These are phyloP conservation scores for Colletotrichum sp. DNA, from an alignment of 2,329 filamentous ascomycete species.

Conservation along the genomic window DNA sequence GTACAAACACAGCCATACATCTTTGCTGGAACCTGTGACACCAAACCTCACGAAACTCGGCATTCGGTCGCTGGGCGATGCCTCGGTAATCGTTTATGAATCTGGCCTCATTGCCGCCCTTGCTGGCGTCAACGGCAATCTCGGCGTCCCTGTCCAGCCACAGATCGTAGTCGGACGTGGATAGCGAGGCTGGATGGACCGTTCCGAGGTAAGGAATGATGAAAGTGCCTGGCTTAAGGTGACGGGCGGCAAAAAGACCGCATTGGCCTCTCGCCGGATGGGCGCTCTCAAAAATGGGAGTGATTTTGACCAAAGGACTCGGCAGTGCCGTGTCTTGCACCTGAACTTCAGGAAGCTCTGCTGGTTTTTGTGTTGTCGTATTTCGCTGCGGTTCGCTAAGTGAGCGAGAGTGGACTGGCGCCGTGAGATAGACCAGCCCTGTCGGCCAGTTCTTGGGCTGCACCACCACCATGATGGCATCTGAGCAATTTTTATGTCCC, in stretches of 20 bases:
- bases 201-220: conserved; percentile 67
- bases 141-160: conserved; percentile 62
- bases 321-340: conserved; percentile 44
- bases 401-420: conserved; percentile 51
- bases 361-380: conserved; percentile 33
- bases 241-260: conserved; percentile 63
- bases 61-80: conserved; percentile 56
- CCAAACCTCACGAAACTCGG: conserved; percentile 65
- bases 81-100: conserved; percentile 73
- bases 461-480: neutral
- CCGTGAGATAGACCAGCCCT: conserved; percentile 54
- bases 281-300: conserved; percentile 48
- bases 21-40: conserved; percentile 54
- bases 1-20: conserved; percentile 63
- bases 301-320: conserved; percentile 56
- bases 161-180: conserved; percentile 65
- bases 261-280: conserved; percentile 64
- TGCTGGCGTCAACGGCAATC: conserved; percentile 64
- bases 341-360: conserved; percentile 33
- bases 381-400: conserved; percentile 46
- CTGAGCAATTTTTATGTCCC: neutral
- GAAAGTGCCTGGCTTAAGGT: conserved; percentile 58
- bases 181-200: conserved; percentile 49
- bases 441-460: conserved; percentile 64
- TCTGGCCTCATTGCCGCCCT: conserved; percentile 65